Percentiles rank a stretch among this genome's conserved stretches.
phyloP scores from a whole-genome alignment of 176 grass and related monocot species.

The Coix lacrymajobi region DNA sequence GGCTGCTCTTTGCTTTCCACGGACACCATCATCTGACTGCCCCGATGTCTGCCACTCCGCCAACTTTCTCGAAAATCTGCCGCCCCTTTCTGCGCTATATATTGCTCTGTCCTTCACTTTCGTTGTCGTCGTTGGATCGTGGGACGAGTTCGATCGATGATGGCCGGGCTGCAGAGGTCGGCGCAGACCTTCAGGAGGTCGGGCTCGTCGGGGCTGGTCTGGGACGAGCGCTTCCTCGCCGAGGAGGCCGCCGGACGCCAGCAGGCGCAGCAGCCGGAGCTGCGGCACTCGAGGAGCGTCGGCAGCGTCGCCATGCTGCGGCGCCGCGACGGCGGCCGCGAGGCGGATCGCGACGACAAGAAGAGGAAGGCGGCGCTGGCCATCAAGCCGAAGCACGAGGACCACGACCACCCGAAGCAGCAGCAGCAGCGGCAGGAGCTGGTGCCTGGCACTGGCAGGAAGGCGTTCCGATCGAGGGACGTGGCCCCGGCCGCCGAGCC shows the following conservation, averaged over 20 bases:
- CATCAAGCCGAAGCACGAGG: background rate
- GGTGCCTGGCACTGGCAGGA: background rate
- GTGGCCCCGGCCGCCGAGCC: conserved; percentile 38
- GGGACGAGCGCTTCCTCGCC: conserved; percentile 56
- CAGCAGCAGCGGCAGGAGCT: background rate
- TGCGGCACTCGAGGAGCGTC: conserved; percentile 54
- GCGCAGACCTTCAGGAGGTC: conserved; percentile 58
- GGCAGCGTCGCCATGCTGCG: conserved; percentile 26
- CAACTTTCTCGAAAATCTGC: background rate
- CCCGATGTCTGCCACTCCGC: background rate
- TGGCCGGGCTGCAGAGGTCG: conserved; percentile 67
- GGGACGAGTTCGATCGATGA: background rate
- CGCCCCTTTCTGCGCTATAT: background rate
- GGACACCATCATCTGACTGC: conserved; percentile 11
- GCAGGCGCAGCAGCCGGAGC: conserved; percentile 2
- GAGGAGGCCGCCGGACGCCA: background rate
- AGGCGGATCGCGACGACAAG: background rate
- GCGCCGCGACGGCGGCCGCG: background rate
- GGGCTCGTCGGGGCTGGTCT: conserved; percentile 60
- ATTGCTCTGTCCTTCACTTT: background rate
- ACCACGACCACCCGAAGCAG: background rate
- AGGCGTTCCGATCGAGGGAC: conserved; percentile 24
- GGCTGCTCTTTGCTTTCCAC: background rate
- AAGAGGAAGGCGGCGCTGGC: background rate
- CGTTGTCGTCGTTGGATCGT: background rate